A percentile compares a stretch with the other conserved stretches of the same genome.
These are phyloP conservation scores for Leonotis leonurus DNA, from an alignment of 257 asterid genomes.

Conservation along the genomic window DNA sequence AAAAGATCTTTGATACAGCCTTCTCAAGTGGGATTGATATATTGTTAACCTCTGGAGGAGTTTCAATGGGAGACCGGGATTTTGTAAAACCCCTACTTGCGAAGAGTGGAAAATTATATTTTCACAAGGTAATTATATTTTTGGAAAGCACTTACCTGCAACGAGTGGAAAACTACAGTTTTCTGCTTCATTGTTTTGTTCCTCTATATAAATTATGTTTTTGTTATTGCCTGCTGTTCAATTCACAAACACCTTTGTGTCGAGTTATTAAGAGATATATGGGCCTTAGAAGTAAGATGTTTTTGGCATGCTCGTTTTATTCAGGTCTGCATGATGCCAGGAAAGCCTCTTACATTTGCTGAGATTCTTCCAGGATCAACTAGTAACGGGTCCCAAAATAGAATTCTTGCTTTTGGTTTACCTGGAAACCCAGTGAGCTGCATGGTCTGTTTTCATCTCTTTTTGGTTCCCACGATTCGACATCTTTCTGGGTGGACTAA, in stretches of 20 bases:
- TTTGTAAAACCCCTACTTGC: slow-evolving; percentile 81
- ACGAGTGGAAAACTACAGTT: slow-evolving; percentile 51
- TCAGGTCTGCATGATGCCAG: slow-evolving; percentile 91
- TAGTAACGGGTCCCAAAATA: slow-evolving; percentile 27
- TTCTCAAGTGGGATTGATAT: slow-evolving; percentile 69
- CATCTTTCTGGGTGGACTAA: slow-evolving; percentile 82
- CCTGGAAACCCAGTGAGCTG: slow-evolving; percentile 99
- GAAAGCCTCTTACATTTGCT: slow-evolving; percentile 90
- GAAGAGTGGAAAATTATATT: slow-evolving; percentile 62
- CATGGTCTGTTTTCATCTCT: slow-evolving; percentile 87
- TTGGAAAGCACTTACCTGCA: slow-evolving; percentile 69
- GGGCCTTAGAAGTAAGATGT: neutral
- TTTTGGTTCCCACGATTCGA: slow-evolving; percentile 85
- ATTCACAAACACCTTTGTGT: no score
- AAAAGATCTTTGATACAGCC: slow-evolving; percentile 53
- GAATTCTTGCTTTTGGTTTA: slow-evolving; percentile 89
- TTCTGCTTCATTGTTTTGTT: slow-evolving; percentile 5
- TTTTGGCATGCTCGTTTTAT: slow-evolving; percentile 15
- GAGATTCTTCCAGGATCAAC: slow-evolving; percentile 51
- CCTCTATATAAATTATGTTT: slow-evolving; percentile 1
- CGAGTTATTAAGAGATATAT: neutral
- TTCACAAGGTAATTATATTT: slow-evolving; percentile 78
- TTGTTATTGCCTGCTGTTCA: neutral
- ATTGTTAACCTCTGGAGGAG: slow-evolving; percentile 91
- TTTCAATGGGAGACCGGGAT: slow-evolving; percentile 99